phyloP scores from a whole-genome alignment of 306 rosid species.

The Quercus wislizeni region DNA sequence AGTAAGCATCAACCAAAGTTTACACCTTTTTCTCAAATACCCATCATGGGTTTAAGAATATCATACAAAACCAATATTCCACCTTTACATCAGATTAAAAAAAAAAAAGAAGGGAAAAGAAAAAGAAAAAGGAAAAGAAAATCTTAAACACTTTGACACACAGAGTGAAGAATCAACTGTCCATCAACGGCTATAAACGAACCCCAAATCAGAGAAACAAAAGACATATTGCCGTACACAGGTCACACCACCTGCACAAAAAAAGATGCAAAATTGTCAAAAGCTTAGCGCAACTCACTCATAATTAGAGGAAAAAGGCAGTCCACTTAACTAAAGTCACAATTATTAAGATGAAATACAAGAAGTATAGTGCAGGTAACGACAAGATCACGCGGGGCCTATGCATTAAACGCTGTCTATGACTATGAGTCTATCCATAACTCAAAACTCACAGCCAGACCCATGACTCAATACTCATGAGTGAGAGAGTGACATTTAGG shows the following conservation, averaged over 20 bases:
- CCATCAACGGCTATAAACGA: slow-evolving; percentile 15
- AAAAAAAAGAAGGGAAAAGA: neutral
- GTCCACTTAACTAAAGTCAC: neutral
- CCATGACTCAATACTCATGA: too few species aligned
- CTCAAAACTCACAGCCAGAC: too few species aligned
- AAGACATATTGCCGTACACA: slow-evolving; percentile 2
- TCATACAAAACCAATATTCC: slow-evolving; percentile 11
- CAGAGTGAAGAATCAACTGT: neutral
- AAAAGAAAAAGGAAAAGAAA: too few species aligned
- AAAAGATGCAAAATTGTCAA: neutral
- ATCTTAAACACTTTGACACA: neutral
- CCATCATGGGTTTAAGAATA: slow-evolving; percentile 13
- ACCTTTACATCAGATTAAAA: slow-evolving; percentile 7
- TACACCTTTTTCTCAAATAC: slow-evolving; percentile 32
- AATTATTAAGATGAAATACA: slow-evolving; percentile 1
- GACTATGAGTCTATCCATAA: too few species aligned
- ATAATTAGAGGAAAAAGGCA: neutral
- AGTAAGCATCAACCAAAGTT: neutral
- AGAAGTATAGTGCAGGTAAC: neutral
- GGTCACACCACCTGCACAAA: slow-evolving; percentile 34
- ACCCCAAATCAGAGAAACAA: neutral
- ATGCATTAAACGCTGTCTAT: too few species aligned
- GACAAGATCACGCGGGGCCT: too few species aligned
- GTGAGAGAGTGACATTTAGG: too few species aligned
- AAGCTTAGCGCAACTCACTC: neutral